Conservation (phyloP, 257 asterid species). For the Plantago elongata region DNA sequence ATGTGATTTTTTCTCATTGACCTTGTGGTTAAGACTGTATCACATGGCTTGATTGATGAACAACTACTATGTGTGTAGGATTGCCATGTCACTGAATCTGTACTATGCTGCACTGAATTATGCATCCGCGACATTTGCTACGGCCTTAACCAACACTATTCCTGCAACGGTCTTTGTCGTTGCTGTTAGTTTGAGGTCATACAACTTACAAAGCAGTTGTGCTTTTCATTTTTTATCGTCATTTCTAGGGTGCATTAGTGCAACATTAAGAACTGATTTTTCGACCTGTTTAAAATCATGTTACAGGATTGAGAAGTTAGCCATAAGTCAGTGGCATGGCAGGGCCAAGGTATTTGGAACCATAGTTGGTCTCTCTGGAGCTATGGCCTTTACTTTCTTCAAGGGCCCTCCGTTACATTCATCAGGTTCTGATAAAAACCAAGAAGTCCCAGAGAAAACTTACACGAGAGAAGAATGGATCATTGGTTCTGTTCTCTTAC, state of each 20-base stretch:
- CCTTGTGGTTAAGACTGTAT: too few species aligned
- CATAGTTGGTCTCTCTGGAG: conserved; percentile 39
- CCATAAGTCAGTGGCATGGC: conserved; percentile 34
- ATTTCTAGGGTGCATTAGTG: not conserved
- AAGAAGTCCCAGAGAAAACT: conserved; percentile 15
- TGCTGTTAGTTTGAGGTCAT: conserved; percentile 49
- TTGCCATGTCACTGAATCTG: conserved; percentile 36
- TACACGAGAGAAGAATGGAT: conserved; percentile 44
- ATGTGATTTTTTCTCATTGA: too few species aligned
- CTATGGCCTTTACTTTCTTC: conserved; percentile 44
- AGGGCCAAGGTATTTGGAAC: conserved; percentile 47
- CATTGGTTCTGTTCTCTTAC: conserved; percentile 45
- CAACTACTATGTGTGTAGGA: not conserved
- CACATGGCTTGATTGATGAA: too few species aligned
- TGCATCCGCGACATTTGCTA: conserved; percentile 54
- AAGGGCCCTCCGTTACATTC: conserved; percentile 48
- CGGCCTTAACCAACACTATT: conserved; percentile 46
- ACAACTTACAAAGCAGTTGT: too few species aligned
- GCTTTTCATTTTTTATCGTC: not conserved
- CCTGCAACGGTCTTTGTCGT: conserved; percentile 49
- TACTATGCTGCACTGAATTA: conserved; percentile 36
- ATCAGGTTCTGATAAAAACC: conserved; percentile 16
- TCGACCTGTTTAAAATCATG: too few species aligned
- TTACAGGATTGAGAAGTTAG: conserved; percentile 44
- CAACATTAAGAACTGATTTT: not conserved